These are phyloP conservation scores for Leucocoprinus birnbaumii DNA, from an alignment of 768 basidiomycete species.

Conservation along the genomic window DNA sequence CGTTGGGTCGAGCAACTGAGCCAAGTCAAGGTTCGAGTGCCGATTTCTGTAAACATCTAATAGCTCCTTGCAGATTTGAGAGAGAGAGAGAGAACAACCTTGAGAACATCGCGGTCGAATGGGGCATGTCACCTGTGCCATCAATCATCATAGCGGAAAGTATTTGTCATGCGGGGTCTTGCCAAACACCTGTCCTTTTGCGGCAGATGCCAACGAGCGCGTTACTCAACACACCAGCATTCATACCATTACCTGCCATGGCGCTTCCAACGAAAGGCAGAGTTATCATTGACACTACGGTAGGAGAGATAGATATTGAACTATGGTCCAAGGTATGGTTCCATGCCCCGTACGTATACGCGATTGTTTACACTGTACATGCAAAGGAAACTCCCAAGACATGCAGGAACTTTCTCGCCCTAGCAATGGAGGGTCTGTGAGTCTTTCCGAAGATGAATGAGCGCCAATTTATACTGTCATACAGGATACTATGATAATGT, in stretches of 20 bases:
- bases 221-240: background rate
- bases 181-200: background rate
- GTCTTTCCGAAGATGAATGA: conserved; percentile 10
- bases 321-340: conserved; percentile 81
- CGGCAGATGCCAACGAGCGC: background rate
- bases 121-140: too few species aligned
- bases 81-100: too few species aligned
- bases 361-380: background rate
- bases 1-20: too few species aligned
- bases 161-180: background rate
- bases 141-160: too few species aligned
- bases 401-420: conserved; percentile 85
- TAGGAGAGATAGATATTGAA: conserved; percentile 86
- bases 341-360: background rate
- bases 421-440: conserved; percentile 85
- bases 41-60: too few species aligned
- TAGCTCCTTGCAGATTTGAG: too few species aligned
- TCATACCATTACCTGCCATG: conserved; percentile 36
- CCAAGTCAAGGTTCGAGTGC: too few species aligned
- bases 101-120: too few species aligned
- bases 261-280: conserved; percentile 83
- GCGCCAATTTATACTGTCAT: background rate
- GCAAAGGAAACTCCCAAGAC: conserved; percentile 88
- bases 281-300: conserved; percentile 86
- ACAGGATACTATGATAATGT: conserved; percentile 95